Evolutionary conservation across 106 monocot species (phyloP).

Genomic region (Narthecium ossifragum): DNA sequence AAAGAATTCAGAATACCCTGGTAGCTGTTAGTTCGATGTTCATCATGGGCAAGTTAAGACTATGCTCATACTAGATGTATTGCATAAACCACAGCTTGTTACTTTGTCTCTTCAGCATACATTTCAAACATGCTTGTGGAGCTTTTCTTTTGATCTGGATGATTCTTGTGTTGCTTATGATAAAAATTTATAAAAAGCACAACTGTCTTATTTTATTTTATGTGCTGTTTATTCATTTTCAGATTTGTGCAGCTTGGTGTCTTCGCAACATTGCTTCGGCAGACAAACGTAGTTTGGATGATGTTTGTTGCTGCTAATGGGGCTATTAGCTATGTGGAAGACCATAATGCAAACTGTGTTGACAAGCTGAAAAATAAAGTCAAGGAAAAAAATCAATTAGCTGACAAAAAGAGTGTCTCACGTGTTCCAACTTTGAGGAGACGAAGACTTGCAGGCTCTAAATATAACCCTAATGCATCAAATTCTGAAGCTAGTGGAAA

Average conservation of each 20-base stretch:
- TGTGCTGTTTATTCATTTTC: constrained; percentile 7
- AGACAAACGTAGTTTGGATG: constrained; percentile 94
- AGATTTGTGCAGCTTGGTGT: constrained; percentile 63
- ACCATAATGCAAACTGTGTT: constrained; percentile 22
- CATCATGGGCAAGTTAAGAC: too few relatives aligned
- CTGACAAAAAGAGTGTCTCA: constrained; percentile 10
- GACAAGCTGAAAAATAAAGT: constrained; percentile 7
- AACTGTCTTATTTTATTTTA: too few relatives aligned
- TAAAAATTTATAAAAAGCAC: too few relatives aligned
- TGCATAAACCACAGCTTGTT: too few relatives aligned
- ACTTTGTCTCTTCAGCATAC: too few relatives aligned
- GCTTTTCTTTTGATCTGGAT: too few relatives aligned
- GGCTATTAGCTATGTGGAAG: constrained; percentile 49
- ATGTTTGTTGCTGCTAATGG: constrained; percentile 73
- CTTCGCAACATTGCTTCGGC: constrained; percentile 56
- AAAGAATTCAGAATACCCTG: too few relatives aligned
- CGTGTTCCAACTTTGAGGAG: constrained; percentile 42
- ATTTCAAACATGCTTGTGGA: too few relatives aligned
- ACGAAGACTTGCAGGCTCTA: constrained; percentile 20
- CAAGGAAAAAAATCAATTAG: constrained; percentile 9
- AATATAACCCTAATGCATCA: constrained; percentile 1
- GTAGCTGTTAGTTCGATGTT: too few relatives aligned
- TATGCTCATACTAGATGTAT: too few relatives aligned
- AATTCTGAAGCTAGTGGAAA: constrained; percentile 9
- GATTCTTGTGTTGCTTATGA: too few relatives aligned